Base-by-base conservation (phyloP, 2,329 filamentous ascomycete genomes). In the Talaromyces piceae region DNA sequence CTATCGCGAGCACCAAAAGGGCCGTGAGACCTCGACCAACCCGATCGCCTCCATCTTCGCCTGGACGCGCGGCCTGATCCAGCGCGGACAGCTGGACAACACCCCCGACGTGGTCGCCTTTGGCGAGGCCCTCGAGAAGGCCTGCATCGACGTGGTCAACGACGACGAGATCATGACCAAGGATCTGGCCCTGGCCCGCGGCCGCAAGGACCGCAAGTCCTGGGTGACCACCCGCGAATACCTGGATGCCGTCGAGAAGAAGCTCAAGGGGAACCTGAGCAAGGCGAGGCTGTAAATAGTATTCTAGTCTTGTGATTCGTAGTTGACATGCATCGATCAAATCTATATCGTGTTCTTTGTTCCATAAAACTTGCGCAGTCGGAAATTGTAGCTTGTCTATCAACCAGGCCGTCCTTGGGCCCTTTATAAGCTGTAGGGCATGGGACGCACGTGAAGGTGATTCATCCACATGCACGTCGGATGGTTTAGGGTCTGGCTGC, bases 1-100 rank as follows among this genome's bases (percentile, higher is more conserved):
- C 80, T 97, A 90, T 83, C 89, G 93, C 68, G 91, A 97, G 78
- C 88, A 97, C 81, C 93, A 97, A 76, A 96, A 96, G 80, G 93
- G 93, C 69, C 84, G 85, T 63, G 89, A 95, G 75, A 98, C 93
- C 51, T 95, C 90, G 41, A 98, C 93, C 61, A 97, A 98, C 83
- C 93, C 93, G 55, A 97, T 97, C 64, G 93, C 93, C 57, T 95
- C 89, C 69, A 97, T 98, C 77, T 98, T 97, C 72, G 93, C 93
- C 65, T 98, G 93, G 93, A 97, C 93, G 54, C 87, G 93, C 54
- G 93, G 93, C 64, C 82, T 98, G 45, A 76, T 88, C 61, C 93
- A 96, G 80, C 88, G 93, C 63, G 93, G 93, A 63, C 86, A 88
- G 76, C 83, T 98, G 59, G 93, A 98, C 73, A 77, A 82, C 49